These are phyloP conservation scores for Jacaranda copaia DNA, from an alignment of 257 asterid species.

Conservation along the genomic window DNA sequence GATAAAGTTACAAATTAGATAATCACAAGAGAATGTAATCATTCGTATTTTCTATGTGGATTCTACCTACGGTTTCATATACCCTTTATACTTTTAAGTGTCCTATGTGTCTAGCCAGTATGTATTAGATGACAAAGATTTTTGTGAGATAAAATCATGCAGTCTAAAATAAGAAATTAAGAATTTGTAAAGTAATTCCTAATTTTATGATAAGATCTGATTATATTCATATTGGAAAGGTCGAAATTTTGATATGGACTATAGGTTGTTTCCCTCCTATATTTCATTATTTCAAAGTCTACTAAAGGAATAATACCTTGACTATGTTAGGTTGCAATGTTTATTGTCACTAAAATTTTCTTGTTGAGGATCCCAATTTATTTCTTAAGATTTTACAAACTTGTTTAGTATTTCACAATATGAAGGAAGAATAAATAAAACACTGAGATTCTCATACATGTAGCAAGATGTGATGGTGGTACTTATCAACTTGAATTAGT, in stretches of 20 bases:
- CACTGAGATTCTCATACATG: not conserved
- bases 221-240: too few species aligned
- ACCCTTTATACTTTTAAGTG: not conserved
- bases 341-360: too few species aligned
- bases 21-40: constrained; percentile 5
- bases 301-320: too few species aligned
- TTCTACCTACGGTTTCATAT: not conserved
- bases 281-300: too few species aligned
- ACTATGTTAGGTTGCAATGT: too few species aligned
- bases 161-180: not conserved
- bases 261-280: too few species aligned
- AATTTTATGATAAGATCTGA: too few species aligned
- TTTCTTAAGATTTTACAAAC: too few species aligned
- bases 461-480: not conserved
- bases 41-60: constrained; percentile 21
- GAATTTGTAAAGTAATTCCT: not conserved
- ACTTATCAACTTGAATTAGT: not conserved
- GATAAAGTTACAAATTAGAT: not conserved
- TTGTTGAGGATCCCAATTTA: too few species aligned
- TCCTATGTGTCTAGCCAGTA: not conserved
- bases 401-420: too few species aligned
- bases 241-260: too few species aligned
- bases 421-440: too few species aligned
- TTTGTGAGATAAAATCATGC: not conserved
- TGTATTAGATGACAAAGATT: not conserved